Evolutionary conservation across 768 basidiomycete species (phyloP), one percentile per base, ranked within the genome.

Genomic region (Thelephora ganbajun): DNA sequence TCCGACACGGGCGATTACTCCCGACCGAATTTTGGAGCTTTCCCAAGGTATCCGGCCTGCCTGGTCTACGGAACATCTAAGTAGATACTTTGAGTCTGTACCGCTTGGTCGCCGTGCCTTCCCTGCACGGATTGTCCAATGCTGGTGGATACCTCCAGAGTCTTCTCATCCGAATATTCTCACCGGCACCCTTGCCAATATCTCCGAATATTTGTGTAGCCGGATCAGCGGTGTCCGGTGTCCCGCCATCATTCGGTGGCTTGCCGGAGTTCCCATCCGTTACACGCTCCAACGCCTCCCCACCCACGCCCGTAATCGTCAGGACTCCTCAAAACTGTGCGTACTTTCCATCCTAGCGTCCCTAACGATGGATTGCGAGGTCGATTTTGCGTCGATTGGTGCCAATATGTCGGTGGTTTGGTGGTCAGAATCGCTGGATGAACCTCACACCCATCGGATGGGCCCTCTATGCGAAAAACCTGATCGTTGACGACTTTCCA

Each of bases 301-400:
- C 23, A 20, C 34, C 19, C 44, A 46, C 50, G 14, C 37, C 45
- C 20, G 47, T 19, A 45, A 35, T 61, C 71, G 69, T 69, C 70
- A 71, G 72, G 65, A 49, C 51, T 14, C 64, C 65, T 62, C 61
- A 62, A 72, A 69, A 64, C 56, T 59, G 80, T 80, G 63, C 77
- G 79, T 76, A 65, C 53, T 44, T 48, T 53, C 14, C 41, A 49
- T 56, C 47, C 26, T 50, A 53, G 14, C 33, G 51, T 49, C 54
- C 37, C 45, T 52, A 49, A 37, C 45, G 45, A 48, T 30, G 33
- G 54, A 55, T 44, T 49, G 36, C 36, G 39, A 36, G 45, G 48
- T 26, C 41, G 46, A 19, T 33, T 43, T 42, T 50, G 53, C 53
- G 41, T 43, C 54, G 48, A 54, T 51, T 53, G 51, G 35, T 55